Evolutionary conservation across 148 eudicot genomes (phyloP).

Genomic region (Rhododendron griersonianum): DNA sequence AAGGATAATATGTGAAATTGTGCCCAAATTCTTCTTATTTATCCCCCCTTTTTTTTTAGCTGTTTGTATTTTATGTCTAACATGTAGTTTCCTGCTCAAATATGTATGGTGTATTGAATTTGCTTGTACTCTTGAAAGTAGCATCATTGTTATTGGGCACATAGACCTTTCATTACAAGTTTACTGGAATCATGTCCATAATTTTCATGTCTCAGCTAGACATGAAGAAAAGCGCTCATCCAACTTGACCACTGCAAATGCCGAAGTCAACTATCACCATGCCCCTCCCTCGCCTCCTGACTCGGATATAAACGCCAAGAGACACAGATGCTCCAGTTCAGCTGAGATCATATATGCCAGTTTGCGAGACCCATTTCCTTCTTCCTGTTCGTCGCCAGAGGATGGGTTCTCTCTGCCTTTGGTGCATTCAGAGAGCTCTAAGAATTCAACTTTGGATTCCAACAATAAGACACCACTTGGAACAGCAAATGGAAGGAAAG

Average conservation of each 20-base stretch:
- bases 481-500: not conserved
- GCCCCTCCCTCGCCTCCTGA: not conserved
- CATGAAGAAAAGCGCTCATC: not conserved
- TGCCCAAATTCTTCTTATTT: not conserved
- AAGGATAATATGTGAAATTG: not conserved
- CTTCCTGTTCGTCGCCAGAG: not conserved
- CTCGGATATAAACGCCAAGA: slow-evolving; percentile 6
- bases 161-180: not conserved
- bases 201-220: not conserved
- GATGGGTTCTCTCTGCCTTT: not conserved
- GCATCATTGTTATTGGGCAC: not conserved
- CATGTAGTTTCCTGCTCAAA: not conserved
- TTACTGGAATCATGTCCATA: not conserved
- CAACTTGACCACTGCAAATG: not conserved
- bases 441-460: not conserved
- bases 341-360: not conserved
- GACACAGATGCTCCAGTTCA: slow-evolving; percentile 14
- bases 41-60: not conserved
- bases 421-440: not conserved
- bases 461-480: not conserved
- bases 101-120: not conserved
- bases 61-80: not conserved
- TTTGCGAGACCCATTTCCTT: slow-evolving; percentile 5
- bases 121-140: not conserved
- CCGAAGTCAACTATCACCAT: not conserved